phyloP scores from a whole-genome alignment of 106 monocot species.

The Dendrobium chrysotoxum region DNA sequence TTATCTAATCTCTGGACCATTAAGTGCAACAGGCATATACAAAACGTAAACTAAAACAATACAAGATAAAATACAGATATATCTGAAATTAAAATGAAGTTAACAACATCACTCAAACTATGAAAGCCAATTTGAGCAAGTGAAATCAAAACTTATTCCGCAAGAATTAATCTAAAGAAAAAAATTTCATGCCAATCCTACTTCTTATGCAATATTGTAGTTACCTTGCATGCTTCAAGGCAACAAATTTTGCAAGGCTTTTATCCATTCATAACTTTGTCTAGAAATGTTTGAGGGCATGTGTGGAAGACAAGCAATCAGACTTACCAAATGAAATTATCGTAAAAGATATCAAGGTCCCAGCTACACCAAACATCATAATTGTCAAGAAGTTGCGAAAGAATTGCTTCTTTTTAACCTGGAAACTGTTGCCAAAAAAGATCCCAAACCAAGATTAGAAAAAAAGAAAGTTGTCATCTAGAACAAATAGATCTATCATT shows the following conservation, averaged over 20 bases:
- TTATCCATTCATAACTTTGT: background rate
- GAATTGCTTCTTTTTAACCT: conserved; percentile 88
- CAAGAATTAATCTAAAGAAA: background rate
- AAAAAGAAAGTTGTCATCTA: background rate
- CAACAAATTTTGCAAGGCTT: background rate
- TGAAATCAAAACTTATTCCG: background rate
- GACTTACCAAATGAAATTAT: conserved; percentile 55
- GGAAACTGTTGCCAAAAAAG: conserved; percentile 44
- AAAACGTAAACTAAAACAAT: background rate
- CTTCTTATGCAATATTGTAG: background rate
- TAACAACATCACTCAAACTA: background rate
- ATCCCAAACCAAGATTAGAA: background rate
- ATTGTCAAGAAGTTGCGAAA: conserved; percentile 80
- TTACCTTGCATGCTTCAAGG: background rate
- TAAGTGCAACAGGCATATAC: background rate
- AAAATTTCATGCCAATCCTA: background rate
- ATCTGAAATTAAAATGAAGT: no score
- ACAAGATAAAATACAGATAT: background rate
- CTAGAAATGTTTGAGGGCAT: background rate
- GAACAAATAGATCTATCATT: conserved; percentile 4
- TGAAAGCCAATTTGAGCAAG: background rate
- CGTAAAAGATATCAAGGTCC: conserved; percentile 72
- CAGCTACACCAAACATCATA: conserved; percentile 64
- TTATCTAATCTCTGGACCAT: background rate
- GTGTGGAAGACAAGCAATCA: background rate